Base-by-base conservation (phyloP, 352 stramenopile genomes). In the Globisporangium ultimum region DNA sequence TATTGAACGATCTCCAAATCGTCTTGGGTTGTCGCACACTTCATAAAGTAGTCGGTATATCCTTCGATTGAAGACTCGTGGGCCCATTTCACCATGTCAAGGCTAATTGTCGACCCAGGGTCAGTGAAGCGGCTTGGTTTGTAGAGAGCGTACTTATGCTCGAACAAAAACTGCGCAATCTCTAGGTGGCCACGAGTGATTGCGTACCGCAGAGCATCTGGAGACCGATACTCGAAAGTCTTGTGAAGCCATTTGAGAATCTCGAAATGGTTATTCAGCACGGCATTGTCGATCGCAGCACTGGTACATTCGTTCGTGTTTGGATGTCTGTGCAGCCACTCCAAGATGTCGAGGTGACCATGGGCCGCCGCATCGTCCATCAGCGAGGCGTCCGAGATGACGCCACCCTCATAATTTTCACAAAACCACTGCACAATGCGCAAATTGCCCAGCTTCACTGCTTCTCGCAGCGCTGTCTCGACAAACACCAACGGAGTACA, bases 401-500 rank as follows among this genome's bases (percentile, higher is more conserved):
- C 14, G 5, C 21, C 12, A 36, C 6, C 14, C 12, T 32, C 47
- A 17, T 52, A 18, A 18, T 52, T 36, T 15, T 22, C 47, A 52
- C 21, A 38, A 15, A 53, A n/a, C 48, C 48, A 53, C 24, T 53
- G 21, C 22, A 53, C 22, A 3, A 53, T 53, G 6, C 14, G 8
- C 21, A 53, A 20, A 21, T 53, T 34, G 48, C 48, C 48, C 11
- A 28, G 48, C 48, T 15, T 6, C 22, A 21, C 48, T 53, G 48
- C 48, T 13, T 52, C 12, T 18, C 11, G 7, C 17, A 51, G 6
- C 43, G 43, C 43, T 17, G 8, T 51, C 18, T 34, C 46, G 18
- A 51, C 11, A 28, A 51, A 36, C 46, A 13, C 38, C 24, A 22
- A 22, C 14, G 48, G 48, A 22, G 9, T 38, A 34, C n/a, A 42